phyloP scores from a whole-genome alignment of 768 basidiomycete genomes.

The Agaricus sinodeliciosus region DNA sequence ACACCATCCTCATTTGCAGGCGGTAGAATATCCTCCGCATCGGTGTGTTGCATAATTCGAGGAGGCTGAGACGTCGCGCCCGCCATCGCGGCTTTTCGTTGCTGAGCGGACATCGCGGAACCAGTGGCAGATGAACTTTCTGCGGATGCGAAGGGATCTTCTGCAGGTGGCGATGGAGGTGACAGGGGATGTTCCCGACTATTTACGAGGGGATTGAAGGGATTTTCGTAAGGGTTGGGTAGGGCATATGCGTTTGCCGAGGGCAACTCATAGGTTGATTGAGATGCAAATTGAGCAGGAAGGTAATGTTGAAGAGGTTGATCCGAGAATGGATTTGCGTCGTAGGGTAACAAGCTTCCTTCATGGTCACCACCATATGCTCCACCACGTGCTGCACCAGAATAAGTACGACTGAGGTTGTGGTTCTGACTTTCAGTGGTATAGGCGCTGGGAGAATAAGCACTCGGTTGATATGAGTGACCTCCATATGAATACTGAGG shows the following conservation, averaged over 20 bases:
- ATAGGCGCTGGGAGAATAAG: slow-evolving; percentile 17
- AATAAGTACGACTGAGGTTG: slow-evolving; percentile 5
- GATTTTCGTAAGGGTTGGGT: slow-evolving; percentile 13
- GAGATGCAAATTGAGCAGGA: slow-evolving; percentile 9
- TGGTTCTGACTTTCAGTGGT: slow-evolving; percentile 1
- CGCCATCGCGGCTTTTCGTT: slow-evolving; percentile 53
- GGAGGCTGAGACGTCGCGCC: slow-evolving; percentile 38
- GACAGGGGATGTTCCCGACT: slow-evolving; percentile 2
- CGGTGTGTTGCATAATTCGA: slow-evolving; percentile 63
- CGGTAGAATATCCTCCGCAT: slow-evolving; percentile 50
- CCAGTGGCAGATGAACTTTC: slow-evolving; percentile 16
- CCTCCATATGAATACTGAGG: slow-evolving; percentile 4
- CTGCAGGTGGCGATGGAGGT: neutral
- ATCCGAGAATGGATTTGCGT: slow-evolving; percentile 24
- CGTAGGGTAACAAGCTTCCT: slow-evolving; percentile 11
- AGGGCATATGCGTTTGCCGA: slow-evolving; percentile 16
- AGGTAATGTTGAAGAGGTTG: slow-evolving; percentile 9
- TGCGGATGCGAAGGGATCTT: slow-evolving; percentile 11
- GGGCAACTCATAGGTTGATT: slow-evolving; percentile 14
- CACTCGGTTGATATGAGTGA: slow-evolving; percentile 3
- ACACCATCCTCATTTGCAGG: slow-evolving; percentile 40
- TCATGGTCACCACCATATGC: slow-evolving; percentile 1
- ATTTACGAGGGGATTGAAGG: slow-evolving; percentile 10
- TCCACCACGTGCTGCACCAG: neutral
- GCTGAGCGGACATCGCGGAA: slow-evolving; percentile 29